A percentile compares a stretch with the other conserved stretches of the same genome.
Conservation (phyloP, 306 rosid genomes). For the Lathyrus aphaca region DNA sequence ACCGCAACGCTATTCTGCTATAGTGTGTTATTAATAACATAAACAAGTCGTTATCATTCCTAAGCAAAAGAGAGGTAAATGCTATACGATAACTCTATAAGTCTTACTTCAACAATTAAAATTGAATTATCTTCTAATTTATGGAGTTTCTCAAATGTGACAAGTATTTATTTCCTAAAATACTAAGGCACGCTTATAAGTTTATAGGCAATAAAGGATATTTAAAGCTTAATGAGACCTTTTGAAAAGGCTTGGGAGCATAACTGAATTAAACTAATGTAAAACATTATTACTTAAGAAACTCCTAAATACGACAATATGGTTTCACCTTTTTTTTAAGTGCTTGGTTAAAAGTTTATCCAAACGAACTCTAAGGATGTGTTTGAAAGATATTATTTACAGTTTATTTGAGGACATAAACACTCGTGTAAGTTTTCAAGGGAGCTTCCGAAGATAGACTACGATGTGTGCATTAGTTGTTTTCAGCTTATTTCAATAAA, state of each 20-base stretch:
- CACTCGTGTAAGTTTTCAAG: background rate
- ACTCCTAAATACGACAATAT: background rate
- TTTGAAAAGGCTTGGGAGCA: background rate
- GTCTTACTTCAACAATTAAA: background rate
- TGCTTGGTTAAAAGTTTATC: background rate
- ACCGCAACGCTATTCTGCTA: no score
- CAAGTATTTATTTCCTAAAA: background rate
- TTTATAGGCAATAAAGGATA: background rate
- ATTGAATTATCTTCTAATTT: background rate
- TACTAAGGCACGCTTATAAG: background rate
- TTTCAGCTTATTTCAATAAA: background rate
- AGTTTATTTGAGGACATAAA: background rate
- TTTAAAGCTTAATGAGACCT: background rate
- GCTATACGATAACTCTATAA: background rate
- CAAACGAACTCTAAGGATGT: background rate
- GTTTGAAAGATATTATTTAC: background rate
- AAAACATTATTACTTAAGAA: background rate
- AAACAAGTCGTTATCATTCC: background rate
- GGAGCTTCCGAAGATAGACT: background rate
- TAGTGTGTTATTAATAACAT: no score
- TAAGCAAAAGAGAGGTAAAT: slow-evolving; percentile 17
- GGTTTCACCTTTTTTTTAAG: background rate
- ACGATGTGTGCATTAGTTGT: background rate
- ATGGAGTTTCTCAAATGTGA: slow-evolving; percentile 1
- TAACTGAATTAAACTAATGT: background rate